Conservation (phyloP, 1,284 basidiomycete genomes). For the Trametes hirsuta region DNA sequence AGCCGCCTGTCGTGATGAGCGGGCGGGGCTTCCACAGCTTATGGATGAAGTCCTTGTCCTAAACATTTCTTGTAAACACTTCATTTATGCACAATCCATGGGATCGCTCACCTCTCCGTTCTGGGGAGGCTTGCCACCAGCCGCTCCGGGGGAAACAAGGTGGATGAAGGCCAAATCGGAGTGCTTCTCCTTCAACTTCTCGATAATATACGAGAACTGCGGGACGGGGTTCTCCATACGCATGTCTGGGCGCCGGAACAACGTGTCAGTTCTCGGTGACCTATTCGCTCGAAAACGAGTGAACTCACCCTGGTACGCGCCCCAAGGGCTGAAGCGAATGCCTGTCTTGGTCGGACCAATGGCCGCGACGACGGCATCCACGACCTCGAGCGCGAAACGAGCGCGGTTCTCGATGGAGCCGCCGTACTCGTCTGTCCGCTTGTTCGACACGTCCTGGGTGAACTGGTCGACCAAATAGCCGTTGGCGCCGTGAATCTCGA, state of each 20-base stretch:
- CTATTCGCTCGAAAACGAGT: too few relatives aligned
- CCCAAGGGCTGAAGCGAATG: conserved; percentile 61
- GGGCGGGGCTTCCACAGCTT: conserved; percentile 33
- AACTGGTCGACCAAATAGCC: conserved; percentile 49
- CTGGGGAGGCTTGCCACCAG: conserved; percentile 24
- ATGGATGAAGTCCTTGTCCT: conserved; percentile 35
- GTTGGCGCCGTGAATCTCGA: conserved; percentile 37
- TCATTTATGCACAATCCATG: too few relatives aligned
- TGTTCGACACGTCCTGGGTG: conserved; percentile 49
- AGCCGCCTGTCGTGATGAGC: conserved; percentile 43
- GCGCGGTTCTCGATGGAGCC: conserved; percentile 57
- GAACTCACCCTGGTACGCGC: conserved; percentile 39
- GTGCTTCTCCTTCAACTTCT: conserved; percentile 39
- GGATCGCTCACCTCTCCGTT: conserved; percentile 2
- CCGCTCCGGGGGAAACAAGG: conserved; percentile 43
- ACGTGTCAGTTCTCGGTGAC: not conserved
- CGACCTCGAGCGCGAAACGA: conserved; percentile 52
- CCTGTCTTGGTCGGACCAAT: conserved; percentile 46
- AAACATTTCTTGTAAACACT: not conserved
- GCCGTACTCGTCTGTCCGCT: conserved; percentile 62
- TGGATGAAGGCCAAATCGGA: conserved; percentile 62
- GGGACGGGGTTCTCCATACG: conserved; percentile 51
- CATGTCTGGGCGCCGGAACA: conserved; percentile 37
- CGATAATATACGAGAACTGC: conserved; percentile 43
- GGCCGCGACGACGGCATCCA: conserved; percentile 45